Base-by-base conservation (phyloP, 2,329 filamentous ascomycete genomes). In the Aschersonia sp. region DNA sequence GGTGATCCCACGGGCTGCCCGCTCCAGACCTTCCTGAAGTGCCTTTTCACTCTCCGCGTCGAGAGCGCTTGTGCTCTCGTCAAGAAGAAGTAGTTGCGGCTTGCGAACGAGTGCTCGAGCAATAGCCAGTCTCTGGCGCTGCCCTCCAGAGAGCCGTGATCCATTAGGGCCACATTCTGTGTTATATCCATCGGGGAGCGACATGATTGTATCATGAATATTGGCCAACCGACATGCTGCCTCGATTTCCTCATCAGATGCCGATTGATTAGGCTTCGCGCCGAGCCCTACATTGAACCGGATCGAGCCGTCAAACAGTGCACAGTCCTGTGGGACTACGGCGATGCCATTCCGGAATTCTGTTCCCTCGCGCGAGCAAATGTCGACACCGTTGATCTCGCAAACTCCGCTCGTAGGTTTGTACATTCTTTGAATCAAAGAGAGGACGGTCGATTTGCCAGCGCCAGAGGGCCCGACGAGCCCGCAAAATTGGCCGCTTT, bases 21-120 rank as follows among this genome's bases (percentile, higher is more conserved):
- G 69, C 61, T 85, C 78, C 43, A 88, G 65, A 0, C 79, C 82
- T 30, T 82, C 72, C 48, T 85, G 76, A 30, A 94, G 73, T 7
- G 81, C 64, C 5, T 70, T 68, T 46, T 86, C 83, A 45, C 77
- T 83, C 56, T 82, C 80, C 0, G 78, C 76, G 56, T 94, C 87
- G 3, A 94, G 70, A 3, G 83, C 84, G 42, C 80, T 85, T 0
- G 87, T 94, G 31, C 84, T 84, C 68, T 94, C 87, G 56, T 94
- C 88, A 1, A 94, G 71, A 40, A 94, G 75, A 20, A 94, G 64
- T 1, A 94, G 71, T 44, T 81, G 74, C 0, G 87, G 87, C 51
- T 77, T 74, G 0, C 86, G 75, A 3, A 89, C 74, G 3, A 91
- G 69, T 0, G 86, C 85, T 30, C 87, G 73, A 0, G 88, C 86